Conservation (phyloP, 345 rosid genomes). For the Odontarrhena argentea region DNA sequence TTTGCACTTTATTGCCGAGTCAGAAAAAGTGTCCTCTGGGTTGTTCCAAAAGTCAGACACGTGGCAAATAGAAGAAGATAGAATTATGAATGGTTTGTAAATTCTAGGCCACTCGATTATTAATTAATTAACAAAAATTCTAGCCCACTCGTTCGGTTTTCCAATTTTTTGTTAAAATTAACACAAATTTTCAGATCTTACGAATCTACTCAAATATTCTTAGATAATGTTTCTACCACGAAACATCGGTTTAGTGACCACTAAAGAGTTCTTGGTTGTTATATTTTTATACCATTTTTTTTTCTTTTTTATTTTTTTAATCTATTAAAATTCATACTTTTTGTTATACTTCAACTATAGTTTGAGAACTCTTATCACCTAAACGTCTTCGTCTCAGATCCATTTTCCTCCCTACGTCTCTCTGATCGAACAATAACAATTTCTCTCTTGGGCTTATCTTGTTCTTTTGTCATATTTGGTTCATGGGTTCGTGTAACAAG, state of each 20-base stretch:
- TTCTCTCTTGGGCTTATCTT: too few relatives aligned
- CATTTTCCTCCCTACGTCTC: too few relatives aligned
- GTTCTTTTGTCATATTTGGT: too few relatives aligned
- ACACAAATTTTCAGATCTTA: neutral
- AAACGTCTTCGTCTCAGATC: too few relatives aligned
- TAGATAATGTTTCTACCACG: neutral
- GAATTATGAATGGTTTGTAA: slow-evolving; percentile 24
- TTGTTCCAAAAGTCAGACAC: slow-evolving; percentile 35
- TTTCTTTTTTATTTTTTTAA: too few relatives aligned
- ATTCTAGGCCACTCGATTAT: slow-evolving; percentile 40
- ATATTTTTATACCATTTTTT: too few relatives aligned
- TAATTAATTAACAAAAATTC: slow-evolving; percentile 18
- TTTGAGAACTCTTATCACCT: too few relatives aligned
- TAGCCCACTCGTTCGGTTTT: slow-evolving; percentile 32
- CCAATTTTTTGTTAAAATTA: neutral
- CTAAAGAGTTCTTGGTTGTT: neutral
- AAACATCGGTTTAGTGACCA: neutral
- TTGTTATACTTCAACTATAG: too few relatives aligned
- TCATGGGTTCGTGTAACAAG: too few relatives aligned
- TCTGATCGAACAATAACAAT: too few relatives aligned
- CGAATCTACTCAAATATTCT: neutral
- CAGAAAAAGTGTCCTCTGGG: slow-evolving; percentile 37
- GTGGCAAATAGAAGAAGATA: slow-evolving; percentile 22
- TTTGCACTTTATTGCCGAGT: slow-evolving; percentile 39
- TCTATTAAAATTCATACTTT: too few relatives aligned